Percentiles rank a stretch among this genome's conserved stretches.
Conservation (phyloP, 2,329 filamentous ascomycete species). For the Fusarium brevicatenulatum region DNA sequence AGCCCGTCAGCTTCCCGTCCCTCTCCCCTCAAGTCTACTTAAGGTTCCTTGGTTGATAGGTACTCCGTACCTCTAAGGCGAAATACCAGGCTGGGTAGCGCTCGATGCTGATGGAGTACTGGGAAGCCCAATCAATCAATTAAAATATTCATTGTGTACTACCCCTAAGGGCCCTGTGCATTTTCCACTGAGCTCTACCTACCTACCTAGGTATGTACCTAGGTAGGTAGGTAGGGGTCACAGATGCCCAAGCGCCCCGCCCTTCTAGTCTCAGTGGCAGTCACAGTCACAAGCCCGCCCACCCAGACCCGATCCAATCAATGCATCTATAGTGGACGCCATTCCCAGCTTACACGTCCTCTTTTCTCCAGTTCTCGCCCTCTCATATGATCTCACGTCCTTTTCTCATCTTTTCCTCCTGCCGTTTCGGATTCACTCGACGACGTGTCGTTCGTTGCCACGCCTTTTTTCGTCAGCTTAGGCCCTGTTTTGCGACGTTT, state of each 20-base stretch:
- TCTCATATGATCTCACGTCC: constrained; percentile 28
- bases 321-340: constrained; percentile 21
- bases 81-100: background rate
- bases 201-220: background rate
- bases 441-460: constrained; percentile 43
- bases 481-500: constrained; percentile 16
- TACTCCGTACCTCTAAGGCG: background rate
- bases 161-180: background rate
- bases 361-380: constrained; percentile 19
- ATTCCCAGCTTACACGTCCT: constrained; percentile 32
- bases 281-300: constrained; percentile 36
- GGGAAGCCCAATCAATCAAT: constrained; percentile 19
- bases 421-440: constrained; percentile 35
- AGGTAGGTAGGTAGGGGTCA: too few species aligned
- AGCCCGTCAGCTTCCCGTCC: constrained; percentile 18
- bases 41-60: background rate
- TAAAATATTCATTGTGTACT: background rate
- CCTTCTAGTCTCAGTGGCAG: constrained; percentile 15
- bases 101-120: constrained; percentile 9
- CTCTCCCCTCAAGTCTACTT: constrained; percentile 7
- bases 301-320: constrained; percentile 33
- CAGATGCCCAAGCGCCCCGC: constrained; percentile 37
- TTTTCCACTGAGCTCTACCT: constrained; percentile 15
- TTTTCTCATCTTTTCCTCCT: constrained; percentile 26
- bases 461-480: constrained; percentile 25